Conservation (phyloP, 169 alveolate genomes). For the Amoebophrya sp. region DNA sequence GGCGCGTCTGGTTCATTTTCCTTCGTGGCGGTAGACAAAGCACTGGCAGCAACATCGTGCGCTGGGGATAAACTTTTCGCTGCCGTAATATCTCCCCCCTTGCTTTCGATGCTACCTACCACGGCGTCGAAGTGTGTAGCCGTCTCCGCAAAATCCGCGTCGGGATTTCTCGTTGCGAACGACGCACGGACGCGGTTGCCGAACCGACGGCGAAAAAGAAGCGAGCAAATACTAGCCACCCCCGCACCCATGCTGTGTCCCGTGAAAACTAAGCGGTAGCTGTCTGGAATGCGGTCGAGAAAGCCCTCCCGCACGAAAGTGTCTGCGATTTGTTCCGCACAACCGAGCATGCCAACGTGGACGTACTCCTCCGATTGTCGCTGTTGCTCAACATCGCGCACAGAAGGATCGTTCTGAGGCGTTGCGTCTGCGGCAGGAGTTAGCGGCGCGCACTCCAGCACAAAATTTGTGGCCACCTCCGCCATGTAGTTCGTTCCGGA, state of each 20-base stretch:
- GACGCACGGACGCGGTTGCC: not conserved
- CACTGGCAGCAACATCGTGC: not conserved
- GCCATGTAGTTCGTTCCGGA: constrained; percentile 8
- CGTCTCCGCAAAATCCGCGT: no score
- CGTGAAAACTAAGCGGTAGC: not conserved
- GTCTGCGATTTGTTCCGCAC: not conserved
- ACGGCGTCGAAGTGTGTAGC: no score
- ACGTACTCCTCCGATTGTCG: not conserved
- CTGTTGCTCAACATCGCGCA: not conserved
- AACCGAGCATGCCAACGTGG: constrained; percentile 5
- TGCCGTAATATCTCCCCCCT: not conserved
- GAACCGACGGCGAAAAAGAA: not conserved
- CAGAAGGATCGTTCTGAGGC: not conserved
- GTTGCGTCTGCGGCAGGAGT: no score
- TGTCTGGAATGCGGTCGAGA: not conserved
- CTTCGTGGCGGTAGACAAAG: not conserved
- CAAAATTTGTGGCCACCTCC: not conserved
- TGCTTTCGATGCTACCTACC: not conserved
- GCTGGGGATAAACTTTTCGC: not conserved
- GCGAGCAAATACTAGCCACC: not conserved
- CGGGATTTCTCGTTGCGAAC: no score
- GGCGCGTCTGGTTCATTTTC: not conserved
- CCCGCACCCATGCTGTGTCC: constrained; percentile 10
- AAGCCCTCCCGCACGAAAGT: not conserved
- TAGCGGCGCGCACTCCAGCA: constrained; percentile 9